phyloP scores from a whole-genome alignment of 1,284 basidiomycete genomes.

The Ustilago trichophora region DNA sequence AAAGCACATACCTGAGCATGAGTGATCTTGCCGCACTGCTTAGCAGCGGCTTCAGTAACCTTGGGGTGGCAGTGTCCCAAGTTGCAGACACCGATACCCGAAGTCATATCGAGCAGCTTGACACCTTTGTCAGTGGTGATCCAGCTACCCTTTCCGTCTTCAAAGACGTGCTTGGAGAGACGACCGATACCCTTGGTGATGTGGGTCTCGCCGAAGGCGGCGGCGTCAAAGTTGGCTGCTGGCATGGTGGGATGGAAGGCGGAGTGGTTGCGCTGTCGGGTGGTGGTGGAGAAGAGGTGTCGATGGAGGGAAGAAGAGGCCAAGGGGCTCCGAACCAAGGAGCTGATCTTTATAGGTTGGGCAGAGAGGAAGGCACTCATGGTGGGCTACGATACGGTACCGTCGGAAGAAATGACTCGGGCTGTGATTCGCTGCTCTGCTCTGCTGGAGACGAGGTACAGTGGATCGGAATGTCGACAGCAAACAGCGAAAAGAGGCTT shows the following conservation, averaged over 20 bases:
- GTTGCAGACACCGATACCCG: slow-evolving; percentile 64
- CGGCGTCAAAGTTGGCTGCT: slow-evolving; percentile 33
- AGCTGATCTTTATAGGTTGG: slow-evolving; percentile 28
- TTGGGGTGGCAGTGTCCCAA: slow-evolving; percentile 64
- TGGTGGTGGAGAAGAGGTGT: too few relatives aligned
- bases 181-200: slow-evolving; percentile 62
- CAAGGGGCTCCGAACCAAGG: too few relatives aligned
- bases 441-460: too few relatives aligned
- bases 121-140: slow-evolving; percentile 56
- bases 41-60: slow-evolving; percentile 58
- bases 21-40: slow-evolving; percentile 61
- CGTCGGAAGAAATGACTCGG: too few relatives aligned
- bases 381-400: not conserved
- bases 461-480: too few relatives aligned
- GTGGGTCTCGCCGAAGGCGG: slow-evolving; percentile 57
- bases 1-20: slow-evolving; percentile 58
- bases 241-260: slow-evolving; percentile 35
- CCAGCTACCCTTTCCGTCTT: slow-evolving; percentile 53
- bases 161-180: slow-evolving; percentile 57
- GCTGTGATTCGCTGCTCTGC: not conserved
- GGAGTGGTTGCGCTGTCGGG: too few relatives aligned
- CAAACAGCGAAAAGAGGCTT: too few relatives aligned
- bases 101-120: slow-evolving; percentile 62
- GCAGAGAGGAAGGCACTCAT: slow-evolving; percentile 24
- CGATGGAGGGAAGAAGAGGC: too few relatives aligned